These are phyloP conservation scores for Trematosphaeria pertusa DNA, from an alignment of 2,329 filamentous ascomycete genomes.

Conservation along the genomic window DNA sequence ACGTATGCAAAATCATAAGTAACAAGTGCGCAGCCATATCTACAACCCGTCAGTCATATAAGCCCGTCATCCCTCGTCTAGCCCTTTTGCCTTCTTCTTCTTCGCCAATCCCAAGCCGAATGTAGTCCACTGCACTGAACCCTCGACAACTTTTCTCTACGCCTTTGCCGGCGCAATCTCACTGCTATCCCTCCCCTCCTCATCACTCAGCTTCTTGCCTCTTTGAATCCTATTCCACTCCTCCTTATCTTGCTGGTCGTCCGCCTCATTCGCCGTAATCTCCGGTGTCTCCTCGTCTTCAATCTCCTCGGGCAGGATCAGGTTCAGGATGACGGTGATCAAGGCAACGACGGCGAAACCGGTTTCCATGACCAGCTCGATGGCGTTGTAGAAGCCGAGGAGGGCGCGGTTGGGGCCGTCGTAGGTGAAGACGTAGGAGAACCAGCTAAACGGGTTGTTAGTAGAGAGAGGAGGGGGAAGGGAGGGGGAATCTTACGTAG, in stretches of 20 bases:
- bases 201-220: constrained; percentile 30
- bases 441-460: constrained; percentile 64
- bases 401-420: constrained; percentile 70
- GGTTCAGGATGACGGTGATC: constrained; percentile 74
- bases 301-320: constrained; percentile 75
- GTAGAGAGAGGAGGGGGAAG: background rate
- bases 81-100: too few species aligned
- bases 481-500: constrained; percentile 38
- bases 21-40: too few species aligned
- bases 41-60: too few species aligned
- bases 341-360: constrained; percentile 77
- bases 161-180: constrained; percentile 19
- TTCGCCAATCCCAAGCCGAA: too few species aligned
- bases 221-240: constrained; percentile 50
- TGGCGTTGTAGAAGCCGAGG: constrained; percentile 75
- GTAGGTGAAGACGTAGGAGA: constrained; percentile 76
- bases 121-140: too few species aligned
- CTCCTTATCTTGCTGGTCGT: constrained; percentile 47
- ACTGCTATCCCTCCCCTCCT: constrained; percentile 24
- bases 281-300: constrained; percentile 65
- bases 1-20: too few species aligned
- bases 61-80: too few species aligned
- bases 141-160: too few species aligned
- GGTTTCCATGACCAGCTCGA: constrained; percentile 57
- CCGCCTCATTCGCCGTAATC: constrained; percentile 50